Conservation (phyloP, 106 monocot species). For the Platanthera guangdongensis region DNA sequence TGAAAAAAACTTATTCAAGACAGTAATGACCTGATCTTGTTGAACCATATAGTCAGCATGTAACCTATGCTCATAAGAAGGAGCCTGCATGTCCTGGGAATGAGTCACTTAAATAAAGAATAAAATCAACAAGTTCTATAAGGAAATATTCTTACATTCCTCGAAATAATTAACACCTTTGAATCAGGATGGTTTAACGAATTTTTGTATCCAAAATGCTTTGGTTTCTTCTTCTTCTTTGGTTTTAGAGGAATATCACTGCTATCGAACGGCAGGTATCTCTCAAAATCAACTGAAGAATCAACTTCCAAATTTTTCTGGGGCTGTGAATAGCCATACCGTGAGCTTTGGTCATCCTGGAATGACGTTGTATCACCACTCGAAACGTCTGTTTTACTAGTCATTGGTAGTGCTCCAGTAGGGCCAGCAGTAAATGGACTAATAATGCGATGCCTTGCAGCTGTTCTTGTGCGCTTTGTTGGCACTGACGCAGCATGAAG, state of each 20-base stretch:
- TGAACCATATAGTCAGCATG: conserved; percentile 40
- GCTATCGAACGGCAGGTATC: conserved; percentile 45
- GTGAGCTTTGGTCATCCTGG: conserved; percentile 73
- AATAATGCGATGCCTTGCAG: conserved; percentile 53
- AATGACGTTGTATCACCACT: conserved; percentile 88
- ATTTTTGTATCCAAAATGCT: conserved; percentile 52
- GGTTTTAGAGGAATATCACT: conserved; percentile 38
- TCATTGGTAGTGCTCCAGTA: conserved; percentile 28
- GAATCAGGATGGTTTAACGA: conserved; percentile 37
- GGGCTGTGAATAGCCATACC: conserved; percentile 48
- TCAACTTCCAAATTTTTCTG: conserved; percentile 69
- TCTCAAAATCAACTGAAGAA: conserved; percentile 72
- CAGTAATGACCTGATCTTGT: conserved; percentile 58
- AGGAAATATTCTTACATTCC: conserved; percentile 40
- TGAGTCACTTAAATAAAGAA: background rate
- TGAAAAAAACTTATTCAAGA: background rate
- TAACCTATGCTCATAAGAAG: conserved; percentile 62
- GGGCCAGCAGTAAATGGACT: conserved; percentile 46
- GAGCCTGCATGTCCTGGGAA: conserved; percentile 35
- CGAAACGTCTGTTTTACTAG: conserved; percentile 89
- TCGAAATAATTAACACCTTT: conserved; percentile 32
- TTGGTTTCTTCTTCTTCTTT: conserved; percentile 85
- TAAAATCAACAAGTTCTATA: background rate
- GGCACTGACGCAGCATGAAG: conserved; percentile 57
- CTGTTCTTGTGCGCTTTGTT: conserved; percentile 74